Base-by-base conservation (phyloP, 2,329 filamentous ascomycete genomes). In the Ilyonectria destructans region DNA sequence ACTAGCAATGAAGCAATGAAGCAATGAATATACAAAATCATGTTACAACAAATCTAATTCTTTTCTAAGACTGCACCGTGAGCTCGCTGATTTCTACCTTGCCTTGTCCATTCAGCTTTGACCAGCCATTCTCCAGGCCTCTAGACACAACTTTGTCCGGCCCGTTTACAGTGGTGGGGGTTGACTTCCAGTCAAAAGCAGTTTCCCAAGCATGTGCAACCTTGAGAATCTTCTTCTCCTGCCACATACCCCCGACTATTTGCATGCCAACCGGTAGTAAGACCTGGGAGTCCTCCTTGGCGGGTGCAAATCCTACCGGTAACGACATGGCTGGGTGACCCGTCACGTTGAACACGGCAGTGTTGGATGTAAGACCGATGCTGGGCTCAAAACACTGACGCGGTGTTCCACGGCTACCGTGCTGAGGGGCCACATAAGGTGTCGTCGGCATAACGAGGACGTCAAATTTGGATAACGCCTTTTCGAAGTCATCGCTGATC, bases 361-460 rank as follows among this genome's bases (percentile, higher is more conserved):
- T 90, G 69, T 90, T 90, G 17, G 81, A 83, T 0, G 85, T 88
- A 65, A 88, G 73, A 0, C 88, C 88, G 37, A 89, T 85, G 35
- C 85, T 86, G 12, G 85, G 84, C 58, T 82, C 80, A 54, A 88
- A 85, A 19, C 83, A 85, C 52, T 84, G 81, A 17, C 82, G 76
- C 3, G 84, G 83, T 2, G 80, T 80, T 2, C 80, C 80, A 10
- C 78, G 70, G 2, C 72, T 69, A 0, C 83, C 81, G 58, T 87
- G 83, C 15, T 78, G 80, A 0, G 84, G 83, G 2, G 84, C 84
- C 2, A 86, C 82, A 56, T 83, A 82, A 0, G 85, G 85, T 0
- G 86, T 81, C 0, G 85, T 87, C 0, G 86, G 85, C 75, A 83
- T 87, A 13, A 87, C 76, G 5, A 88, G 70, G 1, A 84, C 77